A percentile compares a stretch with the other conserved stretches of the same genome.
Evolutionary conservation across 2,329 filamentous ascomycete species (phyloP).

Genomic region (Aureobasidium lini): DNA sequence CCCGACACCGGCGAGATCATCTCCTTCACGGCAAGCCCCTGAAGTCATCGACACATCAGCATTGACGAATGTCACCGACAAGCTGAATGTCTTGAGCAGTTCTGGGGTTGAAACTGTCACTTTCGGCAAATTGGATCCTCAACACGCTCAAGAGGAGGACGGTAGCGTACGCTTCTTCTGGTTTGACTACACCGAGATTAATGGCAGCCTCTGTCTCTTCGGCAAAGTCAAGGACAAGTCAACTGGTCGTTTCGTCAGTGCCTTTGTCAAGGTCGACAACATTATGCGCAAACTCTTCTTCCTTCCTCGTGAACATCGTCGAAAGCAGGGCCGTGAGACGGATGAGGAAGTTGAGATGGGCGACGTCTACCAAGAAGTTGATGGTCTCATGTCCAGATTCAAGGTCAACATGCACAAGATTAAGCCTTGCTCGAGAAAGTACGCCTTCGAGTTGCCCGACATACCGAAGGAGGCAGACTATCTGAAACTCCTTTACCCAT

Average conservation of each 20-base stretch:
- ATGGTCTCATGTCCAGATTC: conserved; percentile 77
- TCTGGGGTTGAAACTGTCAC: conserved; percentile 54
- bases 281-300: conserved; percentile 90
- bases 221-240: conserved; percentile 92
- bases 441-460: conserved; percentile 84
- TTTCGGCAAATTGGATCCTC: conserved; percentile 73
- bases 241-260: conserved; percentile 71
- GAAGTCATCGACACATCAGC: conserved; percentile 62
- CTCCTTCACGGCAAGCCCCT: conserved; percentile 56
- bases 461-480: conserved; percentile 88
- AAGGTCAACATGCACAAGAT: conserved; percentile 87
- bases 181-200: conserved; percentile 91
- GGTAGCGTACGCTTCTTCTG: conserved; percentile 92
- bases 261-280: conserved; percentile 94
- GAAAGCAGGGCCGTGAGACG: conserved; percentile 57
- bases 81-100: conserved; percentile 76
- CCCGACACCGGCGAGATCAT: conserved; percentile 68
- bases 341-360: conserved; percentile 75
- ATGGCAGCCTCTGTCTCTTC: conserved; percentile 86
- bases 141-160: conserved; percentile 86
- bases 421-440: conserved; percentile 82
- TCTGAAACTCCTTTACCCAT: conserved; percentile 92
- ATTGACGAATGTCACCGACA: conserved; percentile 82
- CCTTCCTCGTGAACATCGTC: conserved; percentile 63
- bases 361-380: conserved; percentile 85